Evolutionary conservation across 257 asterid genomes (phyloP).

Genomic region (Jacaranda mimosifolia): DNA sequence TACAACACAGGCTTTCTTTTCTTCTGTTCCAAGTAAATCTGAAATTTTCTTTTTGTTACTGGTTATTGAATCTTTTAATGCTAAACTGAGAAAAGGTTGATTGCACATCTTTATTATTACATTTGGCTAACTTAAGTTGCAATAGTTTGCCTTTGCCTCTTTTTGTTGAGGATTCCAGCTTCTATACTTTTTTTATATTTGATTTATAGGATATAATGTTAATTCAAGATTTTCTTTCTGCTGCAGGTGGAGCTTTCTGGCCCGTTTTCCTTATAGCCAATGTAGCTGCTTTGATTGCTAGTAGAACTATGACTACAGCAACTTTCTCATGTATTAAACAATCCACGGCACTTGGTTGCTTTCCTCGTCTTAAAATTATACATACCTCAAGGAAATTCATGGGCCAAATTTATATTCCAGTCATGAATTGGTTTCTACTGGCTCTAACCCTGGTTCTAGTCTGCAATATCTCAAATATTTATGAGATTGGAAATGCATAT

Average conservation of each 20-base stretch:
- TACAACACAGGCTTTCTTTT: constrained; percentile 94
- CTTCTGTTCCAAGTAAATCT: constrained; percentile 88
- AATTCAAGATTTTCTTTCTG: background rate
- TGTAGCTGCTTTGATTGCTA: constrained; percentile 95
- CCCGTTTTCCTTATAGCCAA: constrained; percentile 91
- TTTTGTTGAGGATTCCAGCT: constrained; percentile 13
- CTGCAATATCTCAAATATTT: constrained; percentile 85
- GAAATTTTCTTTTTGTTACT: constrained; percentile 22
- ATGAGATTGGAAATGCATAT: constrained; percentile 98
- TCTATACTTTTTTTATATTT: background rate
- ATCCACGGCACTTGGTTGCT: constrained; percentile 95
- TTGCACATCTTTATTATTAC: constrained; percentile 30
- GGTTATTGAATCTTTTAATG: constrained; percentile 24
- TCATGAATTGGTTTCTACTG: constrained; percentile 95
- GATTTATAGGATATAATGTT: background rate
- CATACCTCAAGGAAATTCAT: constrained; percentile 94
- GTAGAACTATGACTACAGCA: constrained; percentile 97
- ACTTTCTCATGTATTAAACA: constrained; percentile 96
- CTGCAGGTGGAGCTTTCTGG: constrained; percentile 96
- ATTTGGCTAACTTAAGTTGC: background rate
- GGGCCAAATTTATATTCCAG: constrained; percentile 99
- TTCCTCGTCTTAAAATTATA: constrained; percentile 94
- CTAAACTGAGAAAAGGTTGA: constrained; percentile 16
- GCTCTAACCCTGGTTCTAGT: constrained; percentile 76
- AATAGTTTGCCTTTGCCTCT: background rate